A percentile compares a stretch with the other conserved stretches of the same genome.
Evolutionary conservation across 2,329 filamentous ascomycete species (phyloP).

Genomic region (Botrytis sinoallii): DNA sequence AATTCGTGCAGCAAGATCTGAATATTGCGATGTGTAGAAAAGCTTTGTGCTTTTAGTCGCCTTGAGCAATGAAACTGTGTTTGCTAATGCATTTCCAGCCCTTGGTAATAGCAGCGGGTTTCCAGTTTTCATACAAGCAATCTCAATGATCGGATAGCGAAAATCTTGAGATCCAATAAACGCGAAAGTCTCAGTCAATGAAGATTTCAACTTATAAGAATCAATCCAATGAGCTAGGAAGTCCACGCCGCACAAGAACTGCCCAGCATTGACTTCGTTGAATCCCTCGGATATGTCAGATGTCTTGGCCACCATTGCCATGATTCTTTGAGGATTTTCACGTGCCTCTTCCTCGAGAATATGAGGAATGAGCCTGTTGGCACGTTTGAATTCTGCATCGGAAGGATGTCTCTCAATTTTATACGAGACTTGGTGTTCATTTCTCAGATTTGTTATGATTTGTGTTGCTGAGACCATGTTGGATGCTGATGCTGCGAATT

Average conservation of each 20-base stretch:
- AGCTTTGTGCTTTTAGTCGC: conserved; percentile 22
- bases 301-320: conserved; percentile 24
- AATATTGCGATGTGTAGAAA: conserved; percentile 21
- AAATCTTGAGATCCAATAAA: conserved; percentile 32
- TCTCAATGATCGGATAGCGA: conserved; percentile 24
- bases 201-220: background rate
- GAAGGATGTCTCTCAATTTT: background rate
- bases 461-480: background rate
- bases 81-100: conserved; percentile 26
- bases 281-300: conserved; percentile 20
- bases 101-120: conserved; percentile 26
- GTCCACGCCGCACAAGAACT: conserved; percentile 27
- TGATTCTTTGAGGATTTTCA: conserved; percentile 16
- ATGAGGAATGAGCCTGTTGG: conserved; percentile 22
- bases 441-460: background rate
- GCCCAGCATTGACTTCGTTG: conserved; percentile 19
- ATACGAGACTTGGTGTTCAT: background rate
- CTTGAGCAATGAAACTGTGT: conserved; percentile 25
- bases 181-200: conserved; percentile 19
- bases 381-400: background rate
- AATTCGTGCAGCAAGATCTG: conserved; percentile 18
- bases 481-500: background rate
- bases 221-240: conserved; percentile 30
- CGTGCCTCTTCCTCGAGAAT: conserved; percentile 23
- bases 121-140: conserved; percentile 20